A percentile compares a stretch with the other conserved stretches of the same genome.
Conservation (phyloP, 768 basidiomycete genomes). For the Pisolithus albus region DNA sequence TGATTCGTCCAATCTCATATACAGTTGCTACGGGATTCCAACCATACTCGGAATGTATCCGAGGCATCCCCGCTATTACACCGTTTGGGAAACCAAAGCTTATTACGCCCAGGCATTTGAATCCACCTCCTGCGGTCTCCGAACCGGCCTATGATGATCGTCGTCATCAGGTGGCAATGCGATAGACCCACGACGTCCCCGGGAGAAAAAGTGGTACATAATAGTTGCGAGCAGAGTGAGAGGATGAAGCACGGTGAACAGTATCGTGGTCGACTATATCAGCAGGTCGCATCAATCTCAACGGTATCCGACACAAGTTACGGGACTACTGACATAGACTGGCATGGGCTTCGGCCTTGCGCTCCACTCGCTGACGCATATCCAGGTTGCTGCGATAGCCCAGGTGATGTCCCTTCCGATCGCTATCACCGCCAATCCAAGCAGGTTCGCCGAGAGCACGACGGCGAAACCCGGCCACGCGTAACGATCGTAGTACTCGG, state of each 20-base stretch:
- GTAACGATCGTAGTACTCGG: constrained; percentile 49
- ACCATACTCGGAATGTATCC: no score
- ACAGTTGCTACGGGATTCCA: no score
- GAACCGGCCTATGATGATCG: constrained; percentile 5
- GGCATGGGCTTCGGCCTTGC: constrained; percentile 54
- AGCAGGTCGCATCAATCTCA: background rate
- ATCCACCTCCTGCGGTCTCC: constrained; percentile 34
- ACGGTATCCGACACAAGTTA: background rate
- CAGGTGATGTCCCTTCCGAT: constrained; percentile 65
- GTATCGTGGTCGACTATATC: constrained; percentile 48
- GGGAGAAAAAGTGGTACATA: constrained; percentile 29
- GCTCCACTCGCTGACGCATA: constrained; percentile 59
- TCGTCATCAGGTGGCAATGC: constrained; percentile 38
- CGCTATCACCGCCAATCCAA: constrained; percentile 49
- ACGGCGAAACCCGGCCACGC: constrained; percentile 71
- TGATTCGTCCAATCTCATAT: no score
- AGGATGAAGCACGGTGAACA: constrained; percentile 64
- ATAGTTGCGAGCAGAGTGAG: constrained; percentile 44
- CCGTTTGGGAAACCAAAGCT: background rate
- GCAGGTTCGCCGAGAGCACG: constrained; percentile 55
- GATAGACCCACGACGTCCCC: constrained; percentile 30
- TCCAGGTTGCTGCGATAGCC: constrained; percentile 70
- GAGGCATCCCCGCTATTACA: no score
- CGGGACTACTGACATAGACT: constrained; percentile 47
- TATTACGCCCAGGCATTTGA: background rate